Percentiles rank a stretch among this genome's conserved stretches.
Evolutionary conservation across 2,329 filamentous ascomycete genomes (phyloP).

Genomic region (Penicillium aurantiogriseum): DNA sequence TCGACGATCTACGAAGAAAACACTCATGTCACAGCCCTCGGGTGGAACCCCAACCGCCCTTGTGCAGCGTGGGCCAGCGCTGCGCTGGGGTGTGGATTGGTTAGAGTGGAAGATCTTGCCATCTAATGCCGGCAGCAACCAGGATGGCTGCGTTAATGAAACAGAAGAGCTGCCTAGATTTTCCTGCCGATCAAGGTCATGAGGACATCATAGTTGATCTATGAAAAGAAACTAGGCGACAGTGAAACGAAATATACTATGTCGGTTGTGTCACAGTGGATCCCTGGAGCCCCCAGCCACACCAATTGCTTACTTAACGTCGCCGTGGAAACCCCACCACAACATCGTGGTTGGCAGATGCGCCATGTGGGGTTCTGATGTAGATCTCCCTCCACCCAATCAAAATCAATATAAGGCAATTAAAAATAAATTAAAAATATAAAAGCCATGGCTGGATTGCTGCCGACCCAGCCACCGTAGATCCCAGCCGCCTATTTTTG

Average conservation of each 20-base stretch:
- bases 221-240: conserved; percentile 27
- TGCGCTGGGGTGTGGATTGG: conserved; percentile 64
- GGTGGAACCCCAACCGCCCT: conserved; percentile 68
- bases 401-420: not conserved
- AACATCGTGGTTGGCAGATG: conserved; percentile 6
- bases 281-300: conserved; percentile 21
- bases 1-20: conserved; percentile 59
- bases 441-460: conserved; percentile 12
- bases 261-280: conserved; percentile 12
- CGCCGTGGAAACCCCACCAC: conserved; percentile 3
- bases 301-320: conserved; percentile 11
- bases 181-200: conserved; percentile 1
- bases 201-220: conserved; percentile 11
- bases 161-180: conserved; percentile 1
- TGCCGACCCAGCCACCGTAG: conserved; percentile 21
- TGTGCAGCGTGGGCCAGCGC: conserved; percentile 67
- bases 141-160: conserved; percentile 8
- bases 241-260: conserved; percentile 1
- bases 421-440: conserved; percentile 5
- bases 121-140: conserved; percentile 21
- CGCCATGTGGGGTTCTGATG: not conserved
- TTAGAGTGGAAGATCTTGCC: conserved; percentile 66
- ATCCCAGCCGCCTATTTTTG: conserved; percentile 27
- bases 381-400: conserved; percentile 1
- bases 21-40: conserved; percentile 60